phyloP scores from a whole-genome alignment of 2,329 filamentous ascomycete species.

The Fusarium decemcellulare region DNA sequence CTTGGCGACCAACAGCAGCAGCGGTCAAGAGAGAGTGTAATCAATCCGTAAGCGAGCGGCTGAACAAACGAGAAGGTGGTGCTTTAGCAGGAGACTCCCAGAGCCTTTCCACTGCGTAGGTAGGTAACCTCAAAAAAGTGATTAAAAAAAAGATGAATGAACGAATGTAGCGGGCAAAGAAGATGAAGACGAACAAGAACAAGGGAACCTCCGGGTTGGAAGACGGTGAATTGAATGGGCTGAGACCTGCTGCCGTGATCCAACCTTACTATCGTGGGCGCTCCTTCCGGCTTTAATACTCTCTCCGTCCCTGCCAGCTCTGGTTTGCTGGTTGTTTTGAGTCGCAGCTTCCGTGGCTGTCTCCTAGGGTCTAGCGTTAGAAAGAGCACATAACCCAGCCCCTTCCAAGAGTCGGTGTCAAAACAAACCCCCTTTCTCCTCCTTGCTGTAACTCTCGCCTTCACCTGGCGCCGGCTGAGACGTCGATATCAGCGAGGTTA shows the following conservation, averaged over 20 bases:
- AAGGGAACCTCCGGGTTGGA: neutral
- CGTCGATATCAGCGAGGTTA: conserved; percentile 33
- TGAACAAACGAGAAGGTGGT: conserved; percentile 19
- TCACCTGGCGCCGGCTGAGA: conserved; percentile 37
- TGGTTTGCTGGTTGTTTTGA: conserved; percentile 17
- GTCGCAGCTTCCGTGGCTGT: conserved; percentile 28
- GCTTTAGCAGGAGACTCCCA: conserved; percentile 36
- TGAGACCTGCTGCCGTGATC: conserved; percentile 37
- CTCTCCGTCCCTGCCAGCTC: conserved; percentile 17
- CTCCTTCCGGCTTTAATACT: conserved; percentile 38
- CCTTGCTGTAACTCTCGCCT: conserved; percentile 24
- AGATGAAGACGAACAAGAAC: conserved; percentile 5
- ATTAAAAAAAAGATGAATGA: conserved; percentile 16
- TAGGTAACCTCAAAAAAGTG: neutral
- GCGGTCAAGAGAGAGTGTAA: neutral
- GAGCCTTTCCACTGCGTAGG: conserved; percentile 24
- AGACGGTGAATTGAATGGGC: conserved; percentile 28
- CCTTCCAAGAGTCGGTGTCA: conserved; percentile 1
- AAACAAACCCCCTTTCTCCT: conserved; percentile 27
- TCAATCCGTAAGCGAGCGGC: conserved; percentile 37
- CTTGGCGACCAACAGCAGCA: conserved; percentile 5
- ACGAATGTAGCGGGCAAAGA: conserved; percentile 24
- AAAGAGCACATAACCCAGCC: conserved; percentile 6
- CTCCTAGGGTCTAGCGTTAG: conserved; percentile 22
- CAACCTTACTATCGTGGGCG: conserved; percentile 14